Conservation (phyloP, 495 filamentous ascomycete genomes). For the Stereocaulon alpinum region DNA sequence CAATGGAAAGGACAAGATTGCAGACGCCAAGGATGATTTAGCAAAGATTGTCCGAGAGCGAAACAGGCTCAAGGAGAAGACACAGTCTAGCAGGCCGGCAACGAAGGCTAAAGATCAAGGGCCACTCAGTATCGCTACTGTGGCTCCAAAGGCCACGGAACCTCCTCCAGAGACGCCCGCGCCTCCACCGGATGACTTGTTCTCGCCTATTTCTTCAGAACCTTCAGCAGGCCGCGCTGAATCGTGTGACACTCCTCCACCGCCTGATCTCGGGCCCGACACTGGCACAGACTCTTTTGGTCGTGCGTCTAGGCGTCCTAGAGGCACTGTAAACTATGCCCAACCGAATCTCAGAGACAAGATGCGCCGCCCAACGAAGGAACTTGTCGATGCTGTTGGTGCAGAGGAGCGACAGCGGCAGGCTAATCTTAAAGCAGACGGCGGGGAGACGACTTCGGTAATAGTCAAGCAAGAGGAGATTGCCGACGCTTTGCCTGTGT, state of each 20-base stretch:
- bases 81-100: neutral
- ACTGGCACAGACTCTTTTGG: slow-evolving; percentile 33
- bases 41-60: slow-evolving; percentile 14
- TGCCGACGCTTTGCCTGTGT: slow-evolving; percentile 6
- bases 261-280: slow-evolving; percentile 40
- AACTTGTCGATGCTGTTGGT: slow-evolving; percentile 60
- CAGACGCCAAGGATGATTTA: slow-evolving; percentile 18
- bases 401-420: slow-evolving; percentile 32
- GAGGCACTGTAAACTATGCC: slow-evolving; percentile 66
- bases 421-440: slow-evolving; percentile 9
- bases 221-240: slow-evolving; percentile 28
- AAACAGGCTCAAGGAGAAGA: slow-evolving; percentile 10
- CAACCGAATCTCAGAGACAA: slow-evolving; percentile 78
- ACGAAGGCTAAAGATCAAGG: neutral
- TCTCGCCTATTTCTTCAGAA: slow-evolving; percentile 29
- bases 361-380: slow-evolving; percentile 73
- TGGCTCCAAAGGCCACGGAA: neutral
- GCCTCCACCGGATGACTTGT: slow-evolving; percentile 24
- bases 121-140: neutral
- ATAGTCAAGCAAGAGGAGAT: slow-evolving; percentile 18
- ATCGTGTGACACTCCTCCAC: slow-evolving; percentile 45
- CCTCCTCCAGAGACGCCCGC: slow-evolving; percentile 22
- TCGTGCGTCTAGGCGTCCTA: slow-evolving; percentile 53
- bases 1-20: slow-evolving; percentile 11
- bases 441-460: neutral